Evolutionary conservation across 2,329 filamentous ascomycete genomes (phyloP).

Genomic region (Alternaria brassicae): DNA sequence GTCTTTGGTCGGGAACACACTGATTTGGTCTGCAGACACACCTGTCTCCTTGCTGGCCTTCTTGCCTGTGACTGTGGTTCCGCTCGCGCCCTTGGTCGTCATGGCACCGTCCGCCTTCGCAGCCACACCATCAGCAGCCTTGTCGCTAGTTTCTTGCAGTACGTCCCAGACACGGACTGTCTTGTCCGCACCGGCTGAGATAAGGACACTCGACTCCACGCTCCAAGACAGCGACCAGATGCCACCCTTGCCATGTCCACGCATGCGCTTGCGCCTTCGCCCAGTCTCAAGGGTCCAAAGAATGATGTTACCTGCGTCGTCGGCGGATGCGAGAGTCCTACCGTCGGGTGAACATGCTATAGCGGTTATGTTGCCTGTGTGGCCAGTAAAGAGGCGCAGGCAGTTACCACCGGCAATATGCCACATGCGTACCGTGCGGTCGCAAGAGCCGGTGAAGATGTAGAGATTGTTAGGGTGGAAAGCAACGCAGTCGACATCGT

Average conservation of each 20-base stretch:
- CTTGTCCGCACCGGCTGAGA: conserved; percentile 88
- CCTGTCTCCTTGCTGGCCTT: conserved; percentile 91
- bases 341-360: conserved; percentile 87
- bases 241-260: conserved; percentile 90
- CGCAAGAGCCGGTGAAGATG: conserved; percentile 89
- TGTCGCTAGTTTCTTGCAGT: conserved; percentile 68
- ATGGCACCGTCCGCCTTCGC: conserved; percentile 61
- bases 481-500: conserved; percentile 85
- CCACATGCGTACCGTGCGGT: conserved; percentile 98
- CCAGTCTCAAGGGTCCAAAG: conserved; percentile 95
- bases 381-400: conserved; percentile 90
- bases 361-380: conserved; percentile 84
- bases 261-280: conserved; percentile 86
- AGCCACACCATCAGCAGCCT: conserved; percentile 59
- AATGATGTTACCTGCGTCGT: conserved; percentile 86
- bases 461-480: conserved; percentile 97
- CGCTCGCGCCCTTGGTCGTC: conserved; percentile 58
- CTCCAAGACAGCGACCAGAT: conserved; percentile 95
- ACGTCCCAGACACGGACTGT: conserved; percentile 97
- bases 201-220: conserved; percentile 87
- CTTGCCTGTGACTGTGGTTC: conserved; percentile 53
- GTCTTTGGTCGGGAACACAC: conserved; percentile 94
- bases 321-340: conserved; percentile 88
- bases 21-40: conserved; percentile 91
- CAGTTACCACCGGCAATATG: conserved; percentile 85